Base-by-base conservation (phyloP, 805 yeast species). In the Candida lessepsii region DNA sequence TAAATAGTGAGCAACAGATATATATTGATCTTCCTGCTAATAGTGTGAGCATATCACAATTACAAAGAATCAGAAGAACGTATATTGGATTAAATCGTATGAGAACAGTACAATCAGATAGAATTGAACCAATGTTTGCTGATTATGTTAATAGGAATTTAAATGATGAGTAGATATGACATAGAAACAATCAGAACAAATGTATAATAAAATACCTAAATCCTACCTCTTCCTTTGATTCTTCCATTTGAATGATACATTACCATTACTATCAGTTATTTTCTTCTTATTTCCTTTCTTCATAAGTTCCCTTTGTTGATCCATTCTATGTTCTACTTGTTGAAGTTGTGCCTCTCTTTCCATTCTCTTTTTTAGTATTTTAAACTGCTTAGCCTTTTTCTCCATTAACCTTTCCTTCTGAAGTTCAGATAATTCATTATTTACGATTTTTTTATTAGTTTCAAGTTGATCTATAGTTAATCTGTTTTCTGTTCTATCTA, bases 271-370 rank as follows among this genome's bases (percentile, higher is more conserved):
- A 41, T 74, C 83, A 2, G 74, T 70, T 4, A 83, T 60, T 67
- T 89, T 89, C 74, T 83, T 85, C 65, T 86, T 86, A 45, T 80
- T 78, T 0, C 98, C 98, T 49, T 81, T 84, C 60, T 87, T 87
- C 96, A 91, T 88, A 40, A 73, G 45, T 56, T 90, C 95, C 46
- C 85, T 79, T 53, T 89, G 95, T 41, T 77, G 52, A 41, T 84
- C 86, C 80, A 90, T 80, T 53, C 81, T 77, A 29, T 72, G 73
- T 54, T 87, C 83, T 13, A 91, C 85, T 37, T 74, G 74, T 37
- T 70, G 68, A 49, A 91, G 71, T 60, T 89, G 79, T 39, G 71
- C 64, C 46, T 81, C 86, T 51, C 96, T 76, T 48, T 83, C 81
- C 53, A 86, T 59, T 42, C 89, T 77, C 43, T 71, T 73, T 55